Conservation (phyloP, 805 yeast species). For the Candida bentonensis region DNA sequence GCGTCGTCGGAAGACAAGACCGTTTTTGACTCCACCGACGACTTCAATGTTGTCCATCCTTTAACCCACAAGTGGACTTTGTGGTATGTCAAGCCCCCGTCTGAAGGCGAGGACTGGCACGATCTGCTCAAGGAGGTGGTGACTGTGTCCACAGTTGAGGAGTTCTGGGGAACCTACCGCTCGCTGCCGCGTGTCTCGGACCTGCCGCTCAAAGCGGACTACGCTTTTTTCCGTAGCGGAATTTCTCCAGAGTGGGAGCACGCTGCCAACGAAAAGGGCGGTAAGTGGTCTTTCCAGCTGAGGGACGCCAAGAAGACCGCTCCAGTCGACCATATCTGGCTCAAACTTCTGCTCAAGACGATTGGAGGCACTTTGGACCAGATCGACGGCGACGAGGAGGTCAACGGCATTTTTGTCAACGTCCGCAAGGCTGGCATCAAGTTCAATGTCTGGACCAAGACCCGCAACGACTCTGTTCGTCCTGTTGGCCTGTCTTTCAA, state of each 20-base stretch:
- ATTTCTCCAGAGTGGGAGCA: conserved; percentile 99
- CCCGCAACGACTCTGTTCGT: conserved; percentile 28
- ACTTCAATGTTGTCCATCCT: conserved; percentile 72
- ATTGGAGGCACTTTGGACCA: conserved; percentile 93
- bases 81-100: conserved; percentile 94
- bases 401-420: conserved; percentile 87
- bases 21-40: conserved; percentile 36
- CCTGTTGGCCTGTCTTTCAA: conserved; percentile 80
- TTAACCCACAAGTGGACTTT: conserved; percentile 85
- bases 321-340: conserved; percentile 83
- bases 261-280: conserved; percentile 71
- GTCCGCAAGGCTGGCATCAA: conserved; percentile 71
- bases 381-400: conserved; percentile 64
- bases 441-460: conserved; percentile 80
- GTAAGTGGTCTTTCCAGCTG: conserved; percentile 81
- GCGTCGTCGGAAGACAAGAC: conserved; percentile 23
- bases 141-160: conserved; percentile 88
- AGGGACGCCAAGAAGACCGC: conserved; percentile 37
- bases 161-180: conserved; percentile 96
- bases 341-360: conserved; percentile 52
- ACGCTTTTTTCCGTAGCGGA: conserved; percentile 87
- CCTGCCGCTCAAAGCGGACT: conserved; percentile 83
- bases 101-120: conserved; percentile 68
- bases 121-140: conserved; percentile 87
- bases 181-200: conserved; percentile 86